phyloP scores from a whole-genome alignment of 2,329 filamentous ascomycete genomes.

The Aspergillus nomiae region DNA sequence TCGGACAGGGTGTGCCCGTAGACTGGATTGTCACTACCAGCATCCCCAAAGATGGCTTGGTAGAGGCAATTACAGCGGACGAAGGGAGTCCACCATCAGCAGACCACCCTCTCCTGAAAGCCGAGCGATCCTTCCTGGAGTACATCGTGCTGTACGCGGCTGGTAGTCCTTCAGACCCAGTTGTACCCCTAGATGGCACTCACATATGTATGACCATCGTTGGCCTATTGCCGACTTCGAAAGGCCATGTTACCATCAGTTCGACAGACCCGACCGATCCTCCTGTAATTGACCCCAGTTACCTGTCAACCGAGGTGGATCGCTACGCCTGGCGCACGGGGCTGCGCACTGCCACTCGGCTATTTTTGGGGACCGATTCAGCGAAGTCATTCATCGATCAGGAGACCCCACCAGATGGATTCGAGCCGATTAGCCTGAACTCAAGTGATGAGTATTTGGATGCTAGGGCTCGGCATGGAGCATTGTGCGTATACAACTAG shows the following conservation, averaged over 20 bases:
- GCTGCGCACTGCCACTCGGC: background rate
- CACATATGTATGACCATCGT: conserved; percentile 13
- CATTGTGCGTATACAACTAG: background rate
- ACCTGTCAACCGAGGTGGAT: conserved; percentile 14
- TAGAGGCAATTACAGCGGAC: conserved; percentile 2
- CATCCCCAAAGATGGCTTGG: conserved; percentile 6
- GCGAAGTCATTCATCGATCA: conserved; percentile 1
- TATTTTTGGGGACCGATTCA: background rate
- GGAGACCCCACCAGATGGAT: conserved; percentile 9
- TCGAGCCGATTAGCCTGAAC: background rate
- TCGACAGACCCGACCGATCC: background rate
- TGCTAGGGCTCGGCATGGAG: conserved; percentile 1
- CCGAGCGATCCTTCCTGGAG: background rate
- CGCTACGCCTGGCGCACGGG: conserved; percentile 11
- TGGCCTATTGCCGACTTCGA: conserved; percentile 10
- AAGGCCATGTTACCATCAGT: conserved; percentile 10
- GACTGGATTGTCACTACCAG: conserved; percentile 18
- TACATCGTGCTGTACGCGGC: background rate
- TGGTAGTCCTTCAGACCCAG: background rate
- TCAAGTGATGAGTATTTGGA: conserved; percentile 4
- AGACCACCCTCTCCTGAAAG: background rate
- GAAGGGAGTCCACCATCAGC: background rate
- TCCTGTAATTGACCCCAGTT: conserved; percentile 15
- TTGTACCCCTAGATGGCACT: conserved; percentile 7
- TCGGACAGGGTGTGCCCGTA: conserved; percentile 12